phyloP scores from a whole-genome alignment of 1,284 basidiomycete species.

The Rhodotorula sp. region DNA sequence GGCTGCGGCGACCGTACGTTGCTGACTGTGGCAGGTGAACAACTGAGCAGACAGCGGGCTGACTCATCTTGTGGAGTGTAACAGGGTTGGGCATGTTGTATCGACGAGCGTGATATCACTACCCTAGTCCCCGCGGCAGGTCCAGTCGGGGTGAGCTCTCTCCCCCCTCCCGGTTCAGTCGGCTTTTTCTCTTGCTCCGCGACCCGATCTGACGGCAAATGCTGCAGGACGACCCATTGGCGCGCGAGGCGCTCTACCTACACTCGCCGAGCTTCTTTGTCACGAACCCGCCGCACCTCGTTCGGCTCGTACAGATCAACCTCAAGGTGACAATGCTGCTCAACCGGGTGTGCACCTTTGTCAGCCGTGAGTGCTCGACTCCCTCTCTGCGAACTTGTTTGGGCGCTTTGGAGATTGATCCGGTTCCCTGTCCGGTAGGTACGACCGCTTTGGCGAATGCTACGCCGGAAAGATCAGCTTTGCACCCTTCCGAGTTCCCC shows the following conservation, averaged over 20 bases:
- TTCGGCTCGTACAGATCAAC: slow-evolving; percentile 35
- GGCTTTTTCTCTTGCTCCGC: background rate
- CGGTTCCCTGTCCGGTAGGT: background rate
- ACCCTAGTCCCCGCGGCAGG: slow-evolving; percentile 22
- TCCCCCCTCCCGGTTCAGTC: no score
- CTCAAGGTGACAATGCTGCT: slow-evolving; percentile 39
- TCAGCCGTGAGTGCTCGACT: slow-evolving; percentile 18
- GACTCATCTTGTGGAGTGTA: background rate
- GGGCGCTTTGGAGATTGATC: background rate
- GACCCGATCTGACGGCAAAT: background rate
- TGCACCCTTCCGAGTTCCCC: slow-evolving; percentile 8
- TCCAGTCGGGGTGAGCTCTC: background rate
- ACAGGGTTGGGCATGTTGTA: slow-evolving; percentile 33
- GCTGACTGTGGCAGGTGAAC: no score
- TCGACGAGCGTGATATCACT: slow-evolving; percentile 39
- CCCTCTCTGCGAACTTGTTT: no score
- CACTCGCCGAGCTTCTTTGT: slow-evolving; percentile 37
- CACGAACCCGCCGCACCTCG: slow-evolving; percentile 35
- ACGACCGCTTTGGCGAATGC: slow-evolving; percentile 14
- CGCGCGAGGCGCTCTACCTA: slow-evolving; percentile 26
- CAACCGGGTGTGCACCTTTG: slow-evolving; percentile 31
- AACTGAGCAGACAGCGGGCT: no score
- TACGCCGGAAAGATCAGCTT: background rate
- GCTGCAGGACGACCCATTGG: slow-evolving; percentile 6
- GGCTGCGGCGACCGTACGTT: slow-evolving; percentile 21